These are phyloP conservation scores for Fusarium zealandicum DNA, from an alignment of 2,329 filamentous ascomycete genomes.

Conservation along the genomic window DNA sequence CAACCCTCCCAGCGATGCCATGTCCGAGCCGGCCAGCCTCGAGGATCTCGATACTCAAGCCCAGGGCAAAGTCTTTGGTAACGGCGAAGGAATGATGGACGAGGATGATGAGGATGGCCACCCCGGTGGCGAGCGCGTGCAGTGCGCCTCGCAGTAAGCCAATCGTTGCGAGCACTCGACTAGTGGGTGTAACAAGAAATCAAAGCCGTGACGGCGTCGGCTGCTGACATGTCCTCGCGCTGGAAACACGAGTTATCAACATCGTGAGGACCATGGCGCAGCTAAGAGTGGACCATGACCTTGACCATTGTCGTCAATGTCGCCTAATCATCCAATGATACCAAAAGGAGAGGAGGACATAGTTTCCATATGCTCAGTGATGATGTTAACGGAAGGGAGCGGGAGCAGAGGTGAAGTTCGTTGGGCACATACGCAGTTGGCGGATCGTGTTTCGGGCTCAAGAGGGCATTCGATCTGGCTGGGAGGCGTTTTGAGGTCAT, in stretches of 20 bases:
- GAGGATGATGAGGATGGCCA: constrained; percentile 82
- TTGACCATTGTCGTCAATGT: constrained; percentile 26
- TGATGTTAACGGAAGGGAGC: constrained; percentile 15
- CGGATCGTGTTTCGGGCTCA: constrained; percentile 33
- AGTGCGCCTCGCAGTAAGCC: constrained; percentile 85
- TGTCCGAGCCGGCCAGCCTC: constrained; percentile 88
- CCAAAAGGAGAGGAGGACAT: constrained; percentile 34
- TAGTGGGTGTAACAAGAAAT: constrained; percentile 25
- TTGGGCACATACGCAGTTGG: constrained; percentile 27
- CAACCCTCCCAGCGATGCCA: constrained; percentile 79
- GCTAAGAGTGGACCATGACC: constrained; percentile 32
- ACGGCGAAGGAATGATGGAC: constrained; percentile 65
- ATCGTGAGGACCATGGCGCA: constrained; percentile 10
- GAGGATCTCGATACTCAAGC: constrained; percentile 80
- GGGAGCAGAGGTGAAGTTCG: constrained; percentile 18
- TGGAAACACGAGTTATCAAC: constrained; percentile 10
- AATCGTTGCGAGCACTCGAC: constrained; percentile 3
- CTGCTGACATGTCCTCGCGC: constrained; percentile 12
- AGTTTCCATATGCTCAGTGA: constrained; percentile 12
- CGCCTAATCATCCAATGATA: constrained; percentile 42
- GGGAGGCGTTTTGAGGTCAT: constrained; percentile 50
- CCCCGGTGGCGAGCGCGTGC: constrained; percentile 78
- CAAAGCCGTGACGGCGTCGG: constrained; percentile 29
- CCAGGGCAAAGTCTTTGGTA: constrained; percentile 72
- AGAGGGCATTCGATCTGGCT: constrained; percentile 46